Conservation (phyloP, 495 filamentous ascomycete genomes). For the Pseudevernia furfuracea region DNA sequence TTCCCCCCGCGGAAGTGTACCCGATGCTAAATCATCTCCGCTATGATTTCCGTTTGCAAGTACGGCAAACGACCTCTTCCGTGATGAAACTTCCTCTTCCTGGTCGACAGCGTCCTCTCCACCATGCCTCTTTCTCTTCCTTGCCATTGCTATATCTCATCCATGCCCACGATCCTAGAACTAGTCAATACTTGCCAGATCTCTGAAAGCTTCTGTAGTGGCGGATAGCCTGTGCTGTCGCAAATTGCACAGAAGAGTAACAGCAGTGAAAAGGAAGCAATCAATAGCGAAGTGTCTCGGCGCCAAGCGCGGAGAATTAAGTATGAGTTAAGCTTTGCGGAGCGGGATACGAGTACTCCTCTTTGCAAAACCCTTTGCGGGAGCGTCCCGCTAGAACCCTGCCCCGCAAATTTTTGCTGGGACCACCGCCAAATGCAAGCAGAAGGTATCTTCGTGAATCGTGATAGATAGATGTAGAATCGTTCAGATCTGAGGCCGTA, state of each 20-base stretch:
- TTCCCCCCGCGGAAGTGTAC: background rate
- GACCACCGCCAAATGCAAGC: no score
- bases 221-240: background rate
- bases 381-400: no score
- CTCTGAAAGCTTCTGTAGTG: background rate
- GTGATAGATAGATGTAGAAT: no score
- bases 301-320: background rate
- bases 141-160: slow-evolving; percentile 8
- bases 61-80: background rate
- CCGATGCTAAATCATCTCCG: background rate
- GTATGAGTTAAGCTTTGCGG: background rate
- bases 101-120: slow-evolving; percentile 1
- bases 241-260: background rate
- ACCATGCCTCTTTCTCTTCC: slow-evolving; percentile 20
- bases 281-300: background rate
- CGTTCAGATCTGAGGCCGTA: no score
- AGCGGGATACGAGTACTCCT: no score
- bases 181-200: background rate
- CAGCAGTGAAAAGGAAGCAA: background rate
- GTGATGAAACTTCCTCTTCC: background rate
- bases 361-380: no score
- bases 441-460: no score
- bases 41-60: slow-evolving; percentile 4
- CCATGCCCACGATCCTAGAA: background rate
- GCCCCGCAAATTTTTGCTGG: no score